Evolutionary conservation across 1,284 basidiomycete genomes (phyloP).

Genomic region (Uromyces viciae-fabae): DNA sequence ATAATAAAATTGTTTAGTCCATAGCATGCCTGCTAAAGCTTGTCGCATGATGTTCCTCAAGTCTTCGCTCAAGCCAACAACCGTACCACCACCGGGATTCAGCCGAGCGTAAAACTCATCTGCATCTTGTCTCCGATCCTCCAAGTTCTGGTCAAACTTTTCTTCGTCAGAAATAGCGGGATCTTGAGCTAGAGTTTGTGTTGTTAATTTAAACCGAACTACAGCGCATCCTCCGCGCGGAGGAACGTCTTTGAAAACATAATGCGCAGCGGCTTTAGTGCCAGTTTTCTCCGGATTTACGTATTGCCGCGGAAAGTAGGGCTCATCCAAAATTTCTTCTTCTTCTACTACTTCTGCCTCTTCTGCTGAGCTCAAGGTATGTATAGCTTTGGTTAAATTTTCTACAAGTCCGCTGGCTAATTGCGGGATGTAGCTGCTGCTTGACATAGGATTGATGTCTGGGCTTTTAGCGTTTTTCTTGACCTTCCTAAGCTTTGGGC

Average conservation of each 20-base stretch:
- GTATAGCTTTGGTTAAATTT: constrained; percentile 24
- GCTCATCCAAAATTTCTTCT: constrained; percentile 60
- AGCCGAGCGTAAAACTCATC: constrained; percentile 90
- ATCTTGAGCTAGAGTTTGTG: constrained; percentile 70
- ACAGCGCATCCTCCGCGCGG: constrained; percentile 89
- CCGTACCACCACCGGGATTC: constrained; percentile 61
- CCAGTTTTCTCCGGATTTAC: constrained; percentile 83
- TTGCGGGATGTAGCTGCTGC: constrained; percentile 33
- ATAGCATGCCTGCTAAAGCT: constrained; percentile 96
- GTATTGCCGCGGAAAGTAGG: constrained; percentile 59
- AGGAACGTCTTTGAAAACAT: constrained; percentile 79
- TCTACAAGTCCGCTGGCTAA: constrained; percentile 47
- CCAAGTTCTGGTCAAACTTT: constrained; percentile 80
- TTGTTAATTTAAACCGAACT: constrained; percentile 87
- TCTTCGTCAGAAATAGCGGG: constrained; percentile 79
- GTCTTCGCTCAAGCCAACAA: constrained; percentile 74
- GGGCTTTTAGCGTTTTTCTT: constrained; percentile 49
- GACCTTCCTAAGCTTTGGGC: constrained; percentile 38
- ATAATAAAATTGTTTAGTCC: constrained; percentile 94
- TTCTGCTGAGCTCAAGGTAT: constrained; percentile 48
- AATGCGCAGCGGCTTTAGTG: constrained; percentile 90
- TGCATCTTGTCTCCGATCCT: constrained; percentile 82
- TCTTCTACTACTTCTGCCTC: constrained; percentile 59
- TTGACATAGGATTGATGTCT: constrained; percentile 48
- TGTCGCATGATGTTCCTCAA: constrained; percentile 93